Percentiles rank a stretch among this genome's conserved stretches.
Conservation (phyloP, 1,284 basidiomycete species). For the Sanguinoderma infundibulare region DNA sequence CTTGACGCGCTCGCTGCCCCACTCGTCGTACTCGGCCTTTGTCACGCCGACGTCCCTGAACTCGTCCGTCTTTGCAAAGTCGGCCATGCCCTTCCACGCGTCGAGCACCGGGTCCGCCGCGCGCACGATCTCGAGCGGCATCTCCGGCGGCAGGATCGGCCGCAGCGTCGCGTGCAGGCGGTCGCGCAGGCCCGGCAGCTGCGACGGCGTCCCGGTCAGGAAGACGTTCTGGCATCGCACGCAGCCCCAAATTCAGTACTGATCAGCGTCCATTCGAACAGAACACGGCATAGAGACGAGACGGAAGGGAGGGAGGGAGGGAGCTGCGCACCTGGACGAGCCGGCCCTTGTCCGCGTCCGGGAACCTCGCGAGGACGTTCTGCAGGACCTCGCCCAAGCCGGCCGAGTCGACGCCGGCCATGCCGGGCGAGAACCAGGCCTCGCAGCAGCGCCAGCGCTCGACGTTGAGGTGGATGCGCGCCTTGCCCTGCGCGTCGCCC, state of each 20-base stretch:
- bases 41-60: conserved; percentile 66
- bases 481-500: conserved; percentile 68
- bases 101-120: conserved; percentile 76
- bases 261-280: too few relatives aligned
- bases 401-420: conserved; percentile 95
- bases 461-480: conserved; percentile 89
- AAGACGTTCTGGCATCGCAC: conserved; percentile 87
- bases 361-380: conserved; percentile 83
- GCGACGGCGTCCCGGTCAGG: conserved; percentile 84
- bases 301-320: neutral
- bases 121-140: conserved; percentile 62
- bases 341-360: conserved; percentile 57
- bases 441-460: conserved; percentile 95
- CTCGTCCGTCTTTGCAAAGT: conserved; percentile 71
- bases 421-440: conserved; percentile 90
- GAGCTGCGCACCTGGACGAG: conserved; percentile 32
- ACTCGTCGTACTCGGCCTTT: conserved; percentile 88
- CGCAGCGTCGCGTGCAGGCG: conserved; percentile 76
- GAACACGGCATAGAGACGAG: too few relatives aligned
- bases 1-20: conserved; percentile 81
- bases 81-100: conserved; percentile 93
- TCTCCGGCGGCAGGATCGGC: conserved; percentile 83
- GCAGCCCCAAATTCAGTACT: neutral
- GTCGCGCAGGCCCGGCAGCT: conserved; percentile 71
- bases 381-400: conserved; percentile 92